A percentile compares a stretch with the other conserved stretches of the same genome.
phyloP scores from a whole-genome alignment of 2,329 filamentous ascomycete species.

The Monosporascus sp. region DNA sequence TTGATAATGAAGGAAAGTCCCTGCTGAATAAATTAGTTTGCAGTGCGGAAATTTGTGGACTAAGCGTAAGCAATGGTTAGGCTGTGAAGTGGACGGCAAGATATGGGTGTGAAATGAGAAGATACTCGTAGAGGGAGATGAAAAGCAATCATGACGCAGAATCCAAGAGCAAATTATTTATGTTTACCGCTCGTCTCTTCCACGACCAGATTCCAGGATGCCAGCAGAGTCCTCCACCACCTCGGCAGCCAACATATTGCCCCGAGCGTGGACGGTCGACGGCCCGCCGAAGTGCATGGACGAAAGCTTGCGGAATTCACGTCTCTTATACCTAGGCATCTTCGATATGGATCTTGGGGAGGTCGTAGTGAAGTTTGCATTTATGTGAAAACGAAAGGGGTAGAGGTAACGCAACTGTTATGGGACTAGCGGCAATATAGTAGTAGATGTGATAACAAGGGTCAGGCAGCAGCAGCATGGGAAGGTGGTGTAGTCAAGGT shows the following conservation, averaged over 20 bases:
- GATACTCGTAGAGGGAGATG: not conserved
- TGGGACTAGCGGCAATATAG: not conserved
- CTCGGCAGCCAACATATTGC: not conserved
- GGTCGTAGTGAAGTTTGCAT: too few relatives aligned
- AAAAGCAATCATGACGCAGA: not conserved
- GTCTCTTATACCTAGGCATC: not conserved
- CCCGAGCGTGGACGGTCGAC: not conserved
- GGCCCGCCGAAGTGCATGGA: not conserved
- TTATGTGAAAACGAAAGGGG: not conserved
- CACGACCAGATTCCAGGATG: not conserved
- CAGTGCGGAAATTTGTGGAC: not conserved
- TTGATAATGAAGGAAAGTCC: conserved; percentile 62
- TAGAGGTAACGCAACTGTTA: not conserved
- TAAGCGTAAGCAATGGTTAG: too few relatives aligned
- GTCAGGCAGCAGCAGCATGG: not conserved
- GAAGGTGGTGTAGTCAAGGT: not conserved
- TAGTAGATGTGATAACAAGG: not conserved
- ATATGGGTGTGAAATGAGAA: not conserved
- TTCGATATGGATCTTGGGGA: not conserved
- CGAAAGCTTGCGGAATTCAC: not conserved
- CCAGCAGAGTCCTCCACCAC: not conserved
- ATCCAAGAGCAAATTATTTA: not conserved
- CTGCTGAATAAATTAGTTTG: conserved; percentile 33
- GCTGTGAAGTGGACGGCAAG: not conserved
- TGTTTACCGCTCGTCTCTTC: not conserved